A percentile compares a stretch with the other conserved stretches of the same genome.
phyloP scores from a whole-genome alignment of 176 grass and related monocot genomes.

The Tillandsia fasciculata region DNA sequence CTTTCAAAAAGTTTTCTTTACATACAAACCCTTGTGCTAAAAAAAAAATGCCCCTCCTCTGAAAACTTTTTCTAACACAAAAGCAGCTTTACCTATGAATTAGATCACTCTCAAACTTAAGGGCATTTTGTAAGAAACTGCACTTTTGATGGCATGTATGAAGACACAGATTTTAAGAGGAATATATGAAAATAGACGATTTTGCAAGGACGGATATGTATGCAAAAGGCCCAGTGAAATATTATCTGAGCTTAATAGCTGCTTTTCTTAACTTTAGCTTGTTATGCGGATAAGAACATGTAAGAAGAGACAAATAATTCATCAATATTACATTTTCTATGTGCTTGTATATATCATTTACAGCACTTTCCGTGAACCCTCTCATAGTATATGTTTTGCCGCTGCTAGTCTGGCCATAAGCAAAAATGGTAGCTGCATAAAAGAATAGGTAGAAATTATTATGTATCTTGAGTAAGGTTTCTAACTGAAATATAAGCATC shows the following conservation, averaged over 20 bases:
- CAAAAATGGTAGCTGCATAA: slow-evolving; percentile 56
- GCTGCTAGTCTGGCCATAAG: slow-evolving; percentile 97
- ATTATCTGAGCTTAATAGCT: background rate
- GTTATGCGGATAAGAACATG: background rate
- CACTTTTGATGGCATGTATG: too few species aligned
- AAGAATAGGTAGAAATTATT: background rate
- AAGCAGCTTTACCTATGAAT: too few species aligned
- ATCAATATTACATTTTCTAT: slow-evolving; percentile 34
- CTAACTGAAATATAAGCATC: background rate
- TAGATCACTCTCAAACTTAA: too few species aligned
- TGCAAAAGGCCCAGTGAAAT: too few species aligned
- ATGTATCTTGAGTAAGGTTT: background rate
- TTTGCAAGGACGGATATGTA: too few species aligned
- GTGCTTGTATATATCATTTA: slow-evolving; percentile 61
- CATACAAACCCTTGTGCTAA: background rate
- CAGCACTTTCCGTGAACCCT: slow-evolving; percentile 79
- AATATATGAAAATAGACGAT: too few species aligned
- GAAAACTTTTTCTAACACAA: too few species aligned
- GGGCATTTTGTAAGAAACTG: too few species aligned
- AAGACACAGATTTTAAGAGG: too few species aligned
- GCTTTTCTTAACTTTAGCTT: background rate
- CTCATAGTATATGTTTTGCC: slow-evolving; percentile 98
- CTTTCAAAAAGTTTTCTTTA: background rate
- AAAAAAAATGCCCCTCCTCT: background rate
- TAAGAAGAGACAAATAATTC: background rate